Evolutionary conservation across 257 asterid species (phyloP).

Genomic region (Solanum corneliomulleri): DNA sequence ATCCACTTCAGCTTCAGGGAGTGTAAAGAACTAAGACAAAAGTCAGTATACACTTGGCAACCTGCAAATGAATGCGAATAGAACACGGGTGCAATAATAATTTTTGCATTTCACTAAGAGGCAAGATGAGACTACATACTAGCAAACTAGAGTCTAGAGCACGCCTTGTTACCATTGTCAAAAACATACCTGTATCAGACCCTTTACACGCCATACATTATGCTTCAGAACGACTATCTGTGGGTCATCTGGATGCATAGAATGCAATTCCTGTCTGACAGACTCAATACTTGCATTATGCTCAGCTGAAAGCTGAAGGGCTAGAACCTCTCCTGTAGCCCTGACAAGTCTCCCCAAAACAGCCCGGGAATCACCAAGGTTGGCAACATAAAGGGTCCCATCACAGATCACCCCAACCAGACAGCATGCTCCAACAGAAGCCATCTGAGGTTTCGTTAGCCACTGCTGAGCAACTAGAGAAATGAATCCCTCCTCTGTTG

Average conservation of each 20-base stretch:
- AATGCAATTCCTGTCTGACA: slow-evolving; percentile 34
- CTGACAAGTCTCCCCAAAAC: slow-evolving; percentile 34
- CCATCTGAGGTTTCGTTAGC: slow-evolving; percentile 32
- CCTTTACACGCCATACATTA: slow-evolving; percentile 47
- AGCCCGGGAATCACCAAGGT: slow-evolving; percentile 40
- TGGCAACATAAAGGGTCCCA: slow-evolving; percentile 32
- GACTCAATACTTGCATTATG: slow-evolving; percentile 42
- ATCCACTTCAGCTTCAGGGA: neutral
- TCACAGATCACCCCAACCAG: slow-evolving; percentile 29
- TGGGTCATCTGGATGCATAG: slow-evolving; percentile 39
- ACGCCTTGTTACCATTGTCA: neutral
- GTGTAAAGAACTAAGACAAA: neutral
- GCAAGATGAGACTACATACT: neutral
- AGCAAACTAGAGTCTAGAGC: neutral
- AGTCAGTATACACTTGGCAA: neutral
- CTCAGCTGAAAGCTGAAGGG: slow-evolving; percentile 34
- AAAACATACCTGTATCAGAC: slow-evolving; percentile 33
- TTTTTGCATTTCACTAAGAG: neutral
- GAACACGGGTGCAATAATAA: neutral
- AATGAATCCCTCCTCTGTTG: slow-evolving; percentile 37
- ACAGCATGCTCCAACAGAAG: slow-evolving; percentile 47
- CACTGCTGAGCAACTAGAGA: slow-evolving; percentile 28
- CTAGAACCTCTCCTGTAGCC: slow-evolving; percentile 37
- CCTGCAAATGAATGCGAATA: neutral
- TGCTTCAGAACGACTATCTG: slow-evolving; percentile 37